A percentile compares a stretch with the other conserved stretches of the same genome.
phyloP scores from a whole-genome alignment of 1,284 basidiomycete species.

The Coniferiporia weirii region DNA sequence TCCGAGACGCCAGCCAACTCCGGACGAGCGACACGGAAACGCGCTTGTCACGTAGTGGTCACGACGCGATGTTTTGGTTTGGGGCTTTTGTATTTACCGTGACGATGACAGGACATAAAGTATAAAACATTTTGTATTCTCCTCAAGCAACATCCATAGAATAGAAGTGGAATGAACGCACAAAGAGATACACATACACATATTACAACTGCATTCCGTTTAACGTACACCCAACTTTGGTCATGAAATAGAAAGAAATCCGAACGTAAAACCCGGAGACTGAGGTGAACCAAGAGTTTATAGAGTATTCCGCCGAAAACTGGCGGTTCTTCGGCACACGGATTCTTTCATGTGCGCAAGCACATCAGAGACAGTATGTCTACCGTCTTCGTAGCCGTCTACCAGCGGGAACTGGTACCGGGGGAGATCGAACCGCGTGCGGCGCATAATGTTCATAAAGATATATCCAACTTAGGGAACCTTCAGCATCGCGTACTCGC shows the following conservation, averaged over 20 bases:
- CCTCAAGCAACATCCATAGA: background rate
- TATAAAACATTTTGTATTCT: background rate
- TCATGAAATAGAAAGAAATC: background rate
- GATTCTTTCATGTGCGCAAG: conserved; percentile 8
- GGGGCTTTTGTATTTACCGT: too few relatives aligned
- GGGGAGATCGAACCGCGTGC: conserved; percentile 42
- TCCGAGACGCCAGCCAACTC: too few relatives aligned
- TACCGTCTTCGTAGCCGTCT: background rate
- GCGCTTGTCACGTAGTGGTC: background rate
- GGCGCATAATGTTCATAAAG: conserved; percentile 52
- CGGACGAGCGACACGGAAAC: too few relatives aligned
- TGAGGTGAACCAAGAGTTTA: background rate
- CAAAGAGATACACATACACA: background rate
- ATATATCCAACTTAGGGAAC: conserved; percentile 46
- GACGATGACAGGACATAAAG: too few relatives aligned
- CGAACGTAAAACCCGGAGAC: background rate
- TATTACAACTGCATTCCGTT: background rate
- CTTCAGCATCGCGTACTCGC: background rate
- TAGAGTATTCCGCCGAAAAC: conserved; percentile 12
- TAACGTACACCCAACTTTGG: background rate
- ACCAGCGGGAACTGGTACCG: conserved; percentile 15
- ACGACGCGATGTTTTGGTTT: background rate
- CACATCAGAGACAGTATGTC: conserved; percentile 2
- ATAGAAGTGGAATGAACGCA: background rate
- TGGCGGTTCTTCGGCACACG: background rate